These are phyloP conservation scores for Solanum arcanum DNA, from an alignment of 257 asterid genomes.

Conservation along the genomic window DNA sequence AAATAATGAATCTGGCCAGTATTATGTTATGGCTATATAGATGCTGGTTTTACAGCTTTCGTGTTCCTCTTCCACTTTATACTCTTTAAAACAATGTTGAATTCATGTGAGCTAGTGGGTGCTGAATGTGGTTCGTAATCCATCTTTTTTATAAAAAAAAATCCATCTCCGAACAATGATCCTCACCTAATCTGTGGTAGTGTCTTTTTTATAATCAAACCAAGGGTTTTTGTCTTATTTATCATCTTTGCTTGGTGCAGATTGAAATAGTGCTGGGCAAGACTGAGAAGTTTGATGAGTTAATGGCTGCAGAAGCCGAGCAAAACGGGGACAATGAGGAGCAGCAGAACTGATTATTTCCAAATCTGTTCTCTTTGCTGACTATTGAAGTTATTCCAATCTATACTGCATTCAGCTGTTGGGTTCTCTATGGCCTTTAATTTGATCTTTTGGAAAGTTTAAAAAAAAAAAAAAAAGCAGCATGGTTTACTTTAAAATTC, in stretches of 20 bases:
- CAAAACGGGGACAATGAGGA: conserved; percentile 28
- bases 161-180: too few species aligned
- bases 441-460: background rate
- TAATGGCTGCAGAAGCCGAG: conserved; percentile 57
- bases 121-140: background rate
- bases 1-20: background rate
- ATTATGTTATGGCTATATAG: background rate
- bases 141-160: background rate
- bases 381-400: background rate
- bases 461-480: background rate
- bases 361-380: background rate
- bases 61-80: background rate
- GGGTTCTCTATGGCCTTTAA: background rate
- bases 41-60: background rate
- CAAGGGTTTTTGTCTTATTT: background rate
- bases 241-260: conserved; percentile 12
- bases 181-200: background rate
- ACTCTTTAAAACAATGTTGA: background rate
- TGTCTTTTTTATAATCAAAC: background rate
- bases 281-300: conserved; percentile 37
- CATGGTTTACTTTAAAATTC: background rate
- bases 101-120: background rate
- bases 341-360: conserved; percentile 17
- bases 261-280: conserved; percentile 48
- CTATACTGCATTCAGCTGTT: background rate